Base-by-base conservation (phyloP, 2,329 filamentous ascomycete species). In the Ophiocordyceps sinensis region DNA sequence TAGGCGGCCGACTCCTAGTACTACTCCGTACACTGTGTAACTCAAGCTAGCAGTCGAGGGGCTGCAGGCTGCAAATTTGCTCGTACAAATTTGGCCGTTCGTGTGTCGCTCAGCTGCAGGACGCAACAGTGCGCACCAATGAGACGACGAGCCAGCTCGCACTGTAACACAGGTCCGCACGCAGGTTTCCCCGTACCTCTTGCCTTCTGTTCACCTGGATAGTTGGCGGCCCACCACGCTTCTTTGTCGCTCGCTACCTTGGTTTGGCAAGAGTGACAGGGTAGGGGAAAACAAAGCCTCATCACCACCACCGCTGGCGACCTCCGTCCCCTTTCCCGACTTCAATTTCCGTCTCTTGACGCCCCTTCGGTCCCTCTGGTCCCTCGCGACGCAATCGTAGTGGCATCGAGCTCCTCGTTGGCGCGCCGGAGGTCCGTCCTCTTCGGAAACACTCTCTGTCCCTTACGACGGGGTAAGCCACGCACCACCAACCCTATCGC, bases 221-320 rank as follows among this genome's bases (percentile, higher is more conserved):
- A 31, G 41, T 41, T 39, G 38, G 38, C 41, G 45, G 48, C 43
- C 47, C 50, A 49, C 52, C 52, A 47, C 48, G 46, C 53, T 48
- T 50, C 48, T 50, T 51, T 49, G 49, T 52, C 45, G 47, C 47
- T 52, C 45, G 47, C 47, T 52, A 34, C 31, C 31, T 35, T 35
- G 51, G 49, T 47, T 52, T 49, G 44, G 48, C 46, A 51, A 51
- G 50, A 54, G 53, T 49, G 53, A 59, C 59, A 60, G 52, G 56
- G 56, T 56, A 51, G 47, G 45, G 50, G 49, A 63, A 62, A 62
- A 59, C 60, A 60, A 63, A 63, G 60, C 61, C 60, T 64, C 62
- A 62, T 53, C 55, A 53, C 50, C 47, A 48, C 49, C 50, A 53
- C 53, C 51, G 55, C 58, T 40, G 49, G 47, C 48, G 45, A 50